Evolutionary conservation across 2,329 filamentous ascomycete genomes (phyloP), one percentile per base, ranked within the genome.

Genomic region (Venturia nashicola): DNA sequence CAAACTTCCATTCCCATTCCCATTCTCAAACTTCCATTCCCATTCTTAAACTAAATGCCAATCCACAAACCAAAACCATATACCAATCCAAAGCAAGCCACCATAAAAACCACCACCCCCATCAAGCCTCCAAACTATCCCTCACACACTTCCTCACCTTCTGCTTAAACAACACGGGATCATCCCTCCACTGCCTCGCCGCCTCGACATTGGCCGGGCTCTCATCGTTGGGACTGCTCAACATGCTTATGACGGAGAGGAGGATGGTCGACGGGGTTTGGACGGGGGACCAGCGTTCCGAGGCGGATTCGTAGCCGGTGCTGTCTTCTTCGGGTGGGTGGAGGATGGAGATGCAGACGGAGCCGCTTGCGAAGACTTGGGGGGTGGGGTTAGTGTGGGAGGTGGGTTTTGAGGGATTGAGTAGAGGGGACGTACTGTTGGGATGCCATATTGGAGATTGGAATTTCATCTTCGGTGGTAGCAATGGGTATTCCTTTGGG

Each of bases 191-290:
- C 78, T 97, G 77, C 66, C 89, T 84, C 12, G 93, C 94, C 3
- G 94, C 94, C 78, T 97, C 93, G 36, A 97, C 86, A 73, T 99
- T 97, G 61, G 94, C 94, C 0, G 94, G 91, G 70, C 88, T 93
- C 80, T 97, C 94, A 72, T 96, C 91, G 74, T 99, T 99, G 60
- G 94, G 94, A 71, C 89, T 88, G 67, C 90, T 87, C 68, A 99
- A 86, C 79, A 99, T 87, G 74, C 89, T 94, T 73, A 99, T 95
- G 42, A 96, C 92, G 70, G 86, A 91, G 40, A 99, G 77, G 59
- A 99, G 79, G 67, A 99, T 97, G 27, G 91, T 96, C 80, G 97
- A 93, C 62, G 93, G 92, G 14, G 89, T 92, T 76, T 97, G 94
- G 2, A 97, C 93, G 36, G 94, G 94, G 65, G 84, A 89, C 94